Conservation (phyloP, 2,329 filamentous ascomycete genomes). For the Microascus cirrosus region DNA sequence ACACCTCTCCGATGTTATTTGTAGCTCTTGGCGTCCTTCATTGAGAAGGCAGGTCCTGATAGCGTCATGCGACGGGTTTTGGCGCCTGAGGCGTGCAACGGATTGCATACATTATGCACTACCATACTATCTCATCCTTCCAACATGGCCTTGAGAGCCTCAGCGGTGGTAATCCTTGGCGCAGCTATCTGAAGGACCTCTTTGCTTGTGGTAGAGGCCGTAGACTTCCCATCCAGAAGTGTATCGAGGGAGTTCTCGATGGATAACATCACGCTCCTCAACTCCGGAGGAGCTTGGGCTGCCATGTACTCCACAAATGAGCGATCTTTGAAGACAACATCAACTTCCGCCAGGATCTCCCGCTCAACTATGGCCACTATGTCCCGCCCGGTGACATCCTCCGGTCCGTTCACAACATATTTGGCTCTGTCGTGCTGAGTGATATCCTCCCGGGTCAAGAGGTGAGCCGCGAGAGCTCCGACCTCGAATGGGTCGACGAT, state of each 20-base stretch:
- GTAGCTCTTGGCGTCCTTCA: too few species aligned
- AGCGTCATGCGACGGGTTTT: too few species aligned
- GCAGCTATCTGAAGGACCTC: neutral
- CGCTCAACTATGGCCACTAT: neutral
- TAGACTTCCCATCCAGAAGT: neutral
- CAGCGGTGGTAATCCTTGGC: neutral
- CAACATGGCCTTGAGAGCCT: neutral
- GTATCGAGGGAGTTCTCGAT: neutral
- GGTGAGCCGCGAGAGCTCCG: neutral
- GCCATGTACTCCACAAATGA: neutral
- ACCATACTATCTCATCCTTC: neutral
- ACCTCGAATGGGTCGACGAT: neutral
- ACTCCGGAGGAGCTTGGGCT: neutral
- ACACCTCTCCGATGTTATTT: too few species aligned
- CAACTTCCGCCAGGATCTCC: neutral
- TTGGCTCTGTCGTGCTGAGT: neutral
- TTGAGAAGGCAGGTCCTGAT: too few species aligned
- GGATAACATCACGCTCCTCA: neutral
- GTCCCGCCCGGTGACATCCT: neutral
- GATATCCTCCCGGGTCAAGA: neutral
- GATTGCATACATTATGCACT: too few species aligned
- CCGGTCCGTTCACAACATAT: neutral
- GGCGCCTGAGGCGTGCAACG: too few species aligned
- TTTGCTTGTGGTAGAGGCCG: neutral
- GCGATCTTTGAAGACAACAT: neutral